Percentiles rank a stretch among this genome's conserved stretches.
Evolutionary conservation across 805 yeast species (phyloP).

Genomic region (Candida adriatica): DNA sequence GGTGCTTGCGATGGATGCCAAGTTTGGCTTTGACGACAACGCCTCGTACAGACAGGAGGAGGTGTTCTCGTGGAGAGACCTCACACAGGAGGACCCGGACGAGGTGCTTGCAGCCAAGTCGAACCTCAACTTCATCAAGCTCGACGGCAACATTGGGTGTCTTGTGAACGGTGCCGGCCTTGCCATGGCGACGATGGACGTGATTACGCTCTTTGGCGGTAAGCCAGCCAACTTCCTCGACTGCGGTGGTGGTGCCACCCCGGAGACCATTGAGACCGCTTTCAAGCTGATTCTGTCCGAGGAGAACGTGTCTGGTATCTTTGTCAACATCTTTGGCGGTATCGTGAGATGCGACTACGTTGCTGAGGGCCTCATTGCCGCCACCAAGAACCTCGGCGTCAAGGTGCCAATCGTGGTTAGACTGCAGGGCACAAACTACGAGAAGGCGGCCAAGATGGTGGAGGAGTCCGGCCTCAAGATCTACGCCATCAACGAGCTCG

Average conservation of each 20-base stretch:
- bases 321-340: slow-evolving; percentile 98
- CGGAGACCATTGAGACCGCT: slow-evolving; percentile 95
- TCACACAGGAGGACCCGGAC: slow-evolving; percentile 96
- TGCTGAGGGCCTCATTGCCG: slow-evolving; percentile 94
- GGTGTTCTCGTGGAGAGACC: slow-evolving; percentile 94
- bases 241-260: slow-evolving; percentile 99
- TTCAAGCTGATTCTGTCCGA: slow-evolving; percentile 89
- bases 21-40: slow-evolving; percentile 95
- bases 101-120: slow-evolving; percentile 88
- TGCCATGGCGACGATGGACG: slow-evolving; percentile 99
- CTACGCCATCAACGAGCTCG: slow-evolving; percentile 85
- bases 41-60: slow-evolving; percentile 93
- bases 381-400: slow-evolving; percentile 85
- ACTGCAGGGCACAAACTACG: slow-evolving; percentile 96
- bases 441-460: slow-evolving; percentile 81
- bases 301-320: slow-evolving; percentile 85
- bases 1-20: slow-evolving; percentile 98
- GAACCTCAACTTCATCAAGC: slow-evolving; percentile 92
- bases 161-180: slow-evolving; percentile 99
- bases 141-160: slow-evolving; percentile 98
- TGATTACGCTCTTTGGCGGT: slow-evolving; percentile 96
- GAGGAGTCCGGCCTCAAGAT: slow-evolving; percentile 87
- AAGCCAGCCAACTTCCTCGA: slow-evolving; percentile 98
- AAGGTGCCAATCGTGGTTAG: slow-evolving; percentile 95
- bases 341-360: slow-evolving; percentile 99